A percentile compares a stretch with the other conserved stretches of the same genome.
Conservation (phyloP, 257 asterid species). For the Prunella vulgaris region DNA sequence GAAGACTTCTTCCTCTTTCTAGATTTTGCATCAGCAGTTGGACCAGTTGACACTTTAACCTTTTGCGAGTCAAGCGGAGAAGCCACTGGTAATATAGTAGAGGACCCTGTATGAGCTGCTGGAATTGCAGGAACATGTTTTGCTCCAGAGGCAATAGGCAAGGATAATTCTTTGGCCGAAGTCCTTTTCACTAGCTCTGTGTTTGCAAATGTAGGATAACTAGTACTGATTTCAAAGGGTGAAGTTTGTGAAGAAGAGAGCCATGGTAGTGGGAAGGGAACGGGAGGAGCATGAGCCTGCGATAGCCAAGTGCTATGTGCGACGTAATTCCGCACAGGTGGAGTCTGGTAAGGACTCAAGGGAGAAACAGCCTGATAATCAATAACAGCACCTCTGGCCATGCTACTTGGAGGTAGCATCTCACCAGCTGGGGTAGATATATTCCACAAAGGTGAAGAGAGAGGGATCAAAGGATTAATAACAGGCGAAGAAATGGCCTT, state of each 20-base stretch:
- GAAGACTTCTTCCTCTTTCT: slow-evolving; percentile 75
- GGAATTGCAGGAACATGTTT: slow-evolving; percentile 36
- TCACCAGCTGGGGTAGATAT: slow-evolving; percentile 68
- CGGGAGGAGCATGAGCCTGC: slow-evolving; percentile 60
- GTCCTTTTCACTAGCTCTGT: slow-evolving; percentile 52
- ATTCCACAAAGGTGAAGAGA: slow-evolving; percentile 90
- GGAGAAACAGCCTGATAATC: slow-evolving; percentile 78
- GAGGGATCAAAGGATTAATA: slow-evolving; percentile 61
- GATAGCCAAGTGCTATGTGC: slow-evolving; percentile 57
- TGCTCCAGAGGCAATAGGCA: slow-evolving; percentile 34
- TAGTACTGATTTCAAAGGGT: slow-evolving; percentile 52
- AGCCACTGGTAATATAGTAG: slow-evolving; percentile 34
- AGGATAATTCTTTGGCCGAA: slow-evolving; percentile 46
- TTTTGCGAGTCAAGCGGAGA: slow-evolving; percentile 47
- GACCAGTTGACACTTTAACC: slow-evolving; percentile 39
- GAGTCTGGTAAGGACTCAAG: slow-evolving; percentile 66
- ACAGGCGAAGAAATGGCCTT: slow-evolving; percentile 50
- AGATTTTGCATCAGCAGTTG: slow-evolving; percentile 48
- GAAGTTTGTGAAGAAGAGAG: slow-evolving; percentile 69
- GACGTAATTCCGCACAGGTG: slow-evolving; percentile 46
- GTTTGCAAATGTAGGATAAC: slow-evolving; percentile 42
- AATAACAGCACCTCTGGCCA: slow-evolving; percentile 48
- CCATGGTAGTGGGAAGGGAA: slow-evolving; percentile 71
- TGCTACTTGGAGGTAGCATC: slow-evolving; percentile 46
- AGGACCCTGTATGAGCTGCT: slow-evolving; percentile 27